Evolutionary conservation across 192 early-diverging fungal genomes (phyloP), one percentile per base, ranked within the genome.

Genomic region (Podila minutissima): DNA sequence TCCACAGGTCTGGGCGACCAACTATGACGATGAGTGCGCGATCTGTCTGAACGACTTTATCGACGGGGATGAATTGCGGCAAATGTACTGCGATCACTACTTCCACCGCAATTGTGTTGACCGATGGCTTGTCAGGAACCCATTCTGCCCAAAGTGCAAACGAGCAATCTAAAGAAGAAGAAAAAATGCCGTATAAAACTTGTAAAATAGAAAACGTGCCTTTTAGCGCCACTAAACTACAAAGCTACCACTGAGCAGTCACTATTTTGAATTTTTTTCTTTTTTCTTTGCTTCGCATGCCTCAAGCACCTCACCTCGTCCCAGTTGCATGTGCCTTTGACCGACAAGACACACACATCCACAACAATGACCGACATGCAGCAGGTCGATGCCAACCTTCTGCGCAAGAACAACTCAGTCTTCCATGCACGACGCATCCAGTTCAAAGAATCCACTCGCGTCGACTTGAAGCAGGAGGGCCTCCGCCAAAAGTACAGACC

Each of bases 31-130:
- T n/a, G 85, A 90, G 48, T 96, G 94, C 74, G 92, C 92, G 11
- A 96, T 96, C 75, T 96, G 94, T 63, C 82, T 96, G 55, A 83
- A 74, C 53, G 82, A 85, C 9, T 96, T 95, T 70, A 92, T 94
- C 66, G 87, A 92, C 20, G 92, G 90, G 28, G 93, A 94, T 12
- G 82, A 91, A 3, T 78, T 96, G 15, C 84, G 92, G 33, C 84
- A 90, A 67, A 73, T 95, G 71, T 89, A 86, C 61, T 96, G 94
- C 74, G 75, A 85, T 17, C 94, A 96, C 74, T 92, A 93, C 69
- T 93, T 96, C 73, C 94, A 96, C 74, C 88, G 88, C 72, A 76
- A 84, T n/a, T 96, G 94, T 74, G 93, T 95, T 0, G 90, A 93
- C 73, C 91, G 92, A 74, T 96, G 94, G 94, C 85, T 96, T 58